phyloP scores from a whole-genome alignment of 225 moss, liverwort and hornwort species.

The Polytrichum formosum region DNA sequence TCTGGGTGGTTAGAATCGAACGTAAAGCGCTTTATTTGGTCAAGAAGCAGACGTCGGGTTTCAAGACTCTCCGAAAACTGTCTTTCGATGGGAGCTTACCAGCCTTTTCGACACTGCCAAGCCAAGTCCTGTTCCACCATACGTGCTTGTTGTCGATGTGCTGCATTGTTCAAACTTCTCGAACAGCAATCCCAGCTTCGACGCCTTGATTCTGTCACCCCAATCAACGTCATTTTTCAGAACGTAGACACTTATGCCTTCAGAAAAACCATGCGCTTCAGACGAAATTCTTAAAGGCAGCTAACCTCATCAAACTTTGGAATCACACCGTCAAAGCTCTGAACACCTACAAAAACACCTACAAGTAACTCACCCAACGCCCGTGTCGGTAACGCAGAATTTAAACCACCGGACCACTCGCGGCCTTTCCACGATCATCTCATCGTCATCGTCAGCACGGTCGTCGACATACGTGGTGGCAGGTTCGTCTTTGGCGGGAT shows the following conservation, averaged over 20 bases:
- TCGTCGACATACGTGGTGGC: conserved; percentile 19
- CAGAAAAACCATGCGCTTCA: no score
- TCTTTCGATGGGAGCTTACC: conserved; percentile 22
- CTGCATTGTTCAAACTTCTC: conserved; percentile 79
- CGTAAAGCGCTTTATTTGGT: no score
- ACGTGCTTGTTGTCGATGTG: conserved; percentile 55
- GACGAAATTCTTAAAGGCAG: no score
- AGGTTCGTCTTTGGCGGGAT: conserved; percentile 23
- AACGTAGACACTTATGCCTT: background rate
- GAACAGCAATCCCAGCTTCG: conserved; percentile 56
- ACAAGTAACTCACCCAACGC: conserved; percentile 28
- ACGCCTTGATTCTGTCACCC: conserved; percentile 23
- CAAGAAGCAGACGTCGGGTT: no score
- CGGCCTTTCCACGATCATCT: conserved; percentile 7
- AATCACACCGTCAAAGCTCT: no score
- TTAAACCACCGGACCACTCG: conserved; percentile 38
- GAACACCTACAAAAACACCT: no score
- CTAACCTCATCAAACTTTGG: no score
- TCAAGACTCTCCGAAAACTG: no score
- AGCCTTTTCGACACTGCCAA: conserved; percentile 83
- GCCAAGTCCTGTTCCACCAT: conserved; percentile 84
- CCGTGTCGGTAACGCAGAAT: conserved; percentile 46
- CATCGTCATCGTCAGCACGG: conserved; percentile 16
- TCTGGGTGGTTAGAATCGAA: no score
- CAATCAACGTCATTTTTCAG: background rate